These are phyloP conservation scores for Fusarium nodosum DNA, from an alignment of 2,329 filamentous ascomycete species.

Conservation along the genomic window DNA sequence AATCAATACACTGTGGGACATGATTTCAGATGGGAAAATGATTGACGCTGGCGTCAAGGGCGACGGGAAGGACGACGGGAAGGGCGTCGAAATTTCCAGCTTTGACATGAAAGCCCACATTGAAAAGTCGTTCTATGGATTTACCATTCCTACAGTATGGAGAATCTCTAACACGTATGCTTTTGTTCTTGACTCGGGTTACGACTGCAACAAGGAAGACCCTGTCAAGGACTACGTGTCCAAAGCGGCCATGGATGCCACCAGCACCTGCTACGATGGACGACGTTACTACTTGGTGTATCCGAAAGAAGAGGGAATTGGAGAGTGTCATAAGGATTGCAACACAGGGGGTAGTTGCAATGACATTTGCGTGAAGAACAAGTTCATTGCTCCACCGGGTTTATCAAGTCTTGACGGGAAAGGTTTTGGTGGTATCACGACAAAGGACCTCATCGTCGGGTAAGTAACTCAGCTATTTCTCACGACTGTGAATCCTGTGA, in stretches of 20 bases:
- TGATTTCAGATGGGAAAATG: neutral
- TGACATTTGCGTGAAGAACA: neutral
- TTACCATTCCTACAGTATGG: neutral
- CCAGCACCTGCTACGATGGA: neutral
- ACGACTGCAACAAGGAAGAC: neutral
- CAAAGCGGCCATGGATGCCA: neutral
- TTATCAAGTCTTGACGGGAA: neutral
- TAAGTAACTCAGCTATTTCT: neutral
- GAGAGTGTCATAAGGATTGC: neutral
- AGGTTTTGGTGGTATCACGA: neutral
- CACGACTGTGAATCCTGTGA: neutral
- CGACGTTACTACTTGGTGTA: slow-evolving; percentile 6
- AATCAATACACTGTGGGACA: neutral
- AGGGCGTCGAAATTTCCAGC: too few species aligned
- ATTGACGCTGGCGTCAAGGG: neutral
- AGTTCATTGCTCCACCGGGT: neutral
- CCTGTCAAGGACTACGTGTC: neutral
- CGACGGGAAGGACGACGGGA: too few species aligned
- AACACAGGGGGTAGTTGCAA: too few species aligned
- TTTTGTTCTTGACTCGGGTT: neutral
- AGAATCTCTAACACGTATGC: neutral
- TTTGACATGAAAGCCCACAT: too few species aligned
- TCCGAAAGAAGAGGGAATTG: neutral
- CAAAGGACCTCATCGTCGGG: neutral
- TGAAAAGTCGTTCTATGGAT: neutral